Evolutionary conservation across 805 yeast species (phyloP), one percentile per base, ranked within the genome.

Genomic region (Saccharomycopsis lassenensis): DNA sequence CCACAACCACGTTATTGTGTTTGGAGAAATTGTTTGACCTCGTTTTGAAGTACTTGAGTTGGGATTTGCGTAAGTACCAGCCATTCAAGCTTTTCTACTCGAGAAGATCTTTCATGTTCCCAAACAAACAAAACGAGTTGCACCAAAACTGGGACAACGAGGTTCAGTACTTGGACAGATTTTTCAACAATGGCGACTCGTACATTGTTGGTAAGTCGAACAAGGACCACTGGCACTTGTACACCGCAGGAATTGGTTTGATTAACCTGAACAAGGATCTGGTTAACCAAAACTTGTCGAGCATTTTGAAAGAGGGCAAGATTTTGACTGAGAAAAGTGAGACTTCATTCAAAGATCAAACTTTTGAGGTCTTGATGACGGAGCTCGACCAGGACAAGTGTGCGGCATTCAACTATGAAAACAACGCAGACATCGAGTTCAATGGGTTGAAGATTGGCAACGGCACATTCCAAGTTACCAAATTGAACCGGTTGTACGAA

Each of bases 311-410:
- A 4, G 27, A 31, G 11, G 22, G 17, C 8, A 29, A 29, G 8
- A 7, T 28, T 5, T 17, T 32, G 7, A 31, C 15, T 21, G 16
- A 11, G 4, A 47, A 50, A 10, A n/a, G n/a, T n/a, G n/a, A n/a
- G n/a, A n/a, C n/a, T n/a, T n/a, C n/a, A n/a, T 36, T 38, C 20
- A 46, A 51, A 33, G 89, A 79, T 56, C 84, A 81, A 54, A 85
- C 94, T 2, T 68, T 87, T 49, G 97, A 89, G 60, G 65, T 89
- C 28, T 65, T 89, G 52, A 89, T 89, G 98, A 85, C 95, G 2
- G 87, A 79, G 31, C 63, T 89, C 45, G 68, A 74, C 41, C 71
- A 71, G 2, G 57, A 51, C 2, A 62, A 63, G 38, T 74, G 91
- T 2, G 56, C 61, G 10, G 67, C 68, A 41, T 87, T 86, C 52